Percentiles rank a stretch among this genome's conserved stretches.
Evolutionary conservation across 2,329 filamentous ascomycete genomes (phyloP).

Genomic region (Venturia asperata): DNA sequence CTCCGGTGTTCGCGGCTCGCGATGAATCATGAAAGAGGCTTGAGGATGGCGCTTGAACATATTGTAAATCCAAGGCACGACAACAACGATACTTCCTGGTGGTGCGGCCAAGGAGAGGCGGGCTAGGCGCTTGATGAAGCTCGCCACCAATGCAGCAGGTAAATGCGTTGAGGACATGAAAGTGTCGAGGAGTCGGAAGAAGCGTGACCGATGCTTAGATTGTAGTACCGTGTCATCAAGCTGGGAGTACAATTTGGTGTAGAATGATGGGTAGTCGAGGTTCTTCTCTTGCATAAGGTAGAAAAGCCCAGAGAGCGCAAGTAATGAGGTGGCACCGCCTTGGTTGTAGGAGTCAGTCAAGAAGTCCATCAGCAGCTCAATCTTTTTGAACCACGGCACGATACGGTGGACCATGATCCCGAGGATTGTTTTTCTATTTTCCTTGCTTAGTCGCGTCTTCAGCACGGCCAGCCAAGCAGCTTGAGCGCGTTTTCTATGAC

Average conservation of each 20-base stretch:
- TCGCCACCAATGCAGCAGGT: constrained; percentile 81
- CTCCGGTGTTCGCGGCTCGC: constrained; percentile 55
- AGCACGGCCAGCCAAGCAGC: constrained; percentile 81
- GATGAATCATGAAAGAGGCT: constrained; percentile 94
- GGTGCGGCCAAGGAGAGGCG: constrained; percentile 80
- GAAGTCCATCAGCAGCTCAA: constrained; percentile 91
- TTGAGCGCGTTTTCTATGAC: constrained; percentile 60
- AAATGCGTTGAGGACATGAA: constrained; percentile 90
- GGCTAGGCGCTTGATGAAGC: constrained; percentile 90
- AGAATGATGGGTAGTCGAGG: constrained; percentile 92
- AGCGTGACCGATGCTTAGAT: constrained; percentile 86
- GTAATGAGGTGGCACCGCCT: constrained; percentile 77
- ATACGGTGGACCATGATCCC: constrained; percentile 64
- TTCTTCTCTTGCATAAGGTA: constrained; percentile 91
- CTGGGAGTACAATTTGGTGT: constrained; percentile 85
- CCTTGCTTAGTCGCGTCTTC: constrained; percentile 36
- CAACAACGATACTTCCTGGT: constrained; percentile 78
- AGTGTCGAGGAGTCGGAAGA: constrained; percentile 85
- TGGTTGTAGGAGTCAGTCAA: constrained; percentile 83
- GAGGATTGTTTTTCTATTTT: constrained; percentile 18
- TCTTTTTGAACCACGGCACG: constrained; percentile 80
- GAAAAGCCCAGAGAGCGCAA: constrained; percentile 88
- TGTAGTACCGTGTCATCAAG: constrained; percentile 81
- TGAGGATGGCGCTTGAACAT: constrained; percentile 81
- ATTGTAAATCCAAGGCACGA: constrained; percentile 94